Evolutionary conservation across 2,329 filamentous ascomycete genomes (phyloP), one percentile per base, ranked within the genome.

Genomic region (Fusarium cyanostomum): DNA sequence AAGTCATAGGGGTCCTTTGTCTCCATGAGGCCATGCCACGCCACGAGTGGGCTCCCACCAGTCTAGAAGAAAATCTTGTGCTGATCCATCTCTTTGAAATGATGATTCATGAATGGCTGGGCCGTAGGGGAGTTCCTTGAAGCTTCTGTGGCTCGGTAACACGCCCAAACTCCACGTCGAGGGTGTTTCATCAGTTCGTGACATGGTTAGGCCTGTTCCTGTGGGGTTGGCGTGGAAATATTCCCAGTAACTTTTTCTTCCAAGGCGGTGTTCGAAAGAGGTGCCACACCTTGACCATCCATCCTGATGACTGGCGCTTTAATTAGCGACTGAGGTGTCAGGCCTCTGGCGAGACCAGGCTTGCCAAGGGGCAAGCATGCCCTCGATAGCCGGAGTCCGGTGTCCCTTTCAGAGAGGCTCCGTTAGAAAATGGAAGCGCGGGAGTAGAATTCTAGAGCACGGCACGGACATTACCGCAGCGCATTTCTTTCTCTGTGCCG

Each of bases 1-100:
- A 72, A 69, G 68, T 72, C 71, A 72, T 72, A 72, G 56, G 70
- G 70, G 68, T 72, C 70, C 54, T 70, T 28, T 24, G 39, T 56
- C 57, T 46, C 55, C 57, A 62, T 68, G 30, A 21, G 35, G 43
- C 51, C 46, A 50, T 55, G 35, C 44, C 34, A 45, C 39, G 35
- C 44, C 34, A 45, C 39, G 31, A 49, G 27, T 30, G 37, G 28
- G 45, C 21, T 49, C 39, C 52, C 7, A 24, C 43, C 41, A 35
- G 35, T 34, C 45, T 58, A 16, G 16, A 16, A 54, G 18, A 26
- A 39, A 15, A 38, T 51, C 48, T 34, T 33, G 37, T 34, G 45
- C 45, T 49, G 45, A 49, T 39, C 34, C 44, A 46, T 56, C 31
- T 52, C 7, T 38, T 21, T 39, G 15, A 10, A 38, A 45, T 21